A percentile compares a stretch with the other conserved stretches of the same genome.
Conservation (phyloP, 2,329 filamentous ascomycete species). For the Colletotrichum higginsianum region DNA sequence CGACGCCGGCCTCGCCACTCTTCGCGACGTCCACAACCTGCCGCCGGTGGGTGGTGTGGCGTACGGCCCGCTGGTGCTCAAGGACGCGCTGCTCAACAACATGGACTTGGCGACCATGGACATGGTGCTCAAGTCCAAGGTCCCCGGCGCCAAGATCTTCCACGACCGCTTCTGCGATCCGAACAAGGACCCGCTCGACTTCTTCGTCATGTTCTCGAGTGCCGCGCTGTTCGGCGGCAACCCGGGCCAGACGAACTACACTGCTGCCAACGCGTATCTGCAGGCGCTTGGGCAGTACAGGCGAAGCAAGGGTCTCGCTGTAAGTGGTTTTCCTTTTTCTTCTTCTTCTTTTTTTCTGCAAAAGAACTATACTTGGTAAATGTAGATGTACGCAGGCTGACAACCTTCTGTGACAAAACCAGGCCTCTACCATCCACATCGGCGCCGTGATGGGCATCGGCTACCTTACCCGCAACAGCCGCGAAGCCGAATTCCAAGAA, state of each 20-base stretch:
- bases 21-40: constrained; percentile 35
- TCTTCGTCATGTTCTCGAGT: constrained; percentile 54
- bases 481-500: constrained; percentile 33
- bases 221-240: constrained; percentile 47
- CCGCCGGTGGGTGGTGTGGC: constrained; percentile 58
- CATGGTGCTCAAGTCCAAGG: constrained; percentile 52
- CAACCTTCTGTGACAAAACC: too few relatives aligned
- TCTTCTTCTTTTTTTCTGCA: too few relatives aligned
- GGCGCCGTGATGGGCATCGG: constrained; percentile 58
- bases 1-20: constrained; percentile 24
- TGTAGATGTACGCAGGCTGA: too few relatives aligned
- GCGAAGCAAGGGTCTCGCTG: constrained; percentile 53
- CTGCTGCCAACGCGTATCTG: constrained; percentile 61
- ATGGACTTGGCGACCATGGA: constrained; percentile 47
- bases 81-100: constrained; percentile 51
- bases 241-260: constrained; percentile 60
- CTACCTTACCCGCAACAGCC: constrained; percentile 51
- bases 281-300: constrained; percentile 53
- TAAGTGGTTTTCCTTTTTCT: neutral
- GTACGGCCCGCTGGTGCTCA: constrained; percentile 61
- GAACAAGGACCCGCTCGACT: constrained; percentile 48
- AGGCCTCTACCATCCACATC: constrained; percentile 53
- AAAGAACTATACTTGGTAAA: too few relatives aligned
- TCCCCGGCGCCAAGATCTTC: constrained; percentile 50
- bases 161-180: constrained; percentile 48